Conservation (phyloP, 2,329 filamentous ascomycete genomes). For the Metarhizium anisopliae region DNA sequence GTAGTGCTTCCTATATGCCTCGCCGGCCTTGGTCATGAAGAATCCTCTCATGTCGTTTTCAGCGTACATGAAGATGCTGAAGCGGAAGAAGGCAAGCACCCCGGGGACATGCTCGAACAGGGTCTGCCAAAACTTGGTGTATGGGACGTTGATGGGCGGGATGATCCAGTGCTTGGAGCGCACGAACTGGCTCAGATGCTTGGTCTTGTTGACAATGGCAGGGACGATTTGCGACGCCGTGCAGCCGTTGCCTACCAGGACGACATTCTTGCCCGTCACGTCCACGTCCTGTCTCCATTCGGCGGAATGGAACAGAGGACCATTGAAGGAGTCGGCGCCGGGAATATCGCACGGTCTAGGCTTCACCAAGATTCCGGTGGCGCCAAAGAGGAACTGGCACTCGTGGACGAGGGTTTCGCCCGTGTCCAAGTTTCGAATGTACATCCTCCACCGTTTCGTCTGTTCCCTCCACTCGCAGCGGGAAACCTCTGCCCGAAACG, state of each 20-base stretch:
- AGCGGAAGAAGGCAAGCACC: conserved; percentile 25
- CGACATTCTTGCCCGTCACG: conserved; percentile 37
- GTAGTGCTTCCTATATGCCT: conserved; percentile 24
- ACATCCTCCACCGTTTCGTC: conserved; percentile 24
- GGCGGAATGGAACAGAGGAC: conserved; percentile 42
- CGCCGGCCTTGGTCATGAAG: conserved; percentile 25
- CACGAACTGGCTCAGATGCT: conserved; percentile 31
- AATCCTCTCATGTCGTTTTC: conserved; percentile 29
- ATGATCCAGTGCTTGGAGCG: conserved; percentile 34
- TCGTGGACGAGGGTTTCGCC: conserved; percentile 22
- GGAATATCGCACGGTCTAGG: conserved; percentile 32
- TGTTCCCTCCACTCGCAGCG: conserved; percentile 29
- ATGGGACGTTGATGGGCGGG: conserved; percentile 18
- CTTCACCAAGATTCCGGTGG: conserved; percentile 23
- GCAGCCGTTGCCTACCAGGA: conserved; percentile 47
- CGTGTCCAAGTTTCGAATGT: conserved; percentile 16
- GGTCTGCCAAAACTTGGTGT: conserved; percentile 10
- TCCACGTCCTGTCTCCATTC: conserved; percentile 43
- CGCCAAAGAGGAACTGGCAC: conserved; percentile 30
- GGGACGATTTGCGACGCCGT: conserved; percentile 45
- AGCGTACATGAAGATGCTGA: conserved; percentile 30
- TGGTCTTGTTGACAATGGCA: conserved; percentile 26
- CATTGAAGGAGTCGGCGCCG: conserved; percentile 37
- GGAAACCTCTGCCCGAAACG: conserved; percentile 27
- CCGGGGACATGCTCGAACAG: conserved; percentile 41